Evolutionary conservation across 179 eudicot species (phyloP), one percentile per base, ranked within the genome.

Genomic region (Spinacia oleracea): DNA sequence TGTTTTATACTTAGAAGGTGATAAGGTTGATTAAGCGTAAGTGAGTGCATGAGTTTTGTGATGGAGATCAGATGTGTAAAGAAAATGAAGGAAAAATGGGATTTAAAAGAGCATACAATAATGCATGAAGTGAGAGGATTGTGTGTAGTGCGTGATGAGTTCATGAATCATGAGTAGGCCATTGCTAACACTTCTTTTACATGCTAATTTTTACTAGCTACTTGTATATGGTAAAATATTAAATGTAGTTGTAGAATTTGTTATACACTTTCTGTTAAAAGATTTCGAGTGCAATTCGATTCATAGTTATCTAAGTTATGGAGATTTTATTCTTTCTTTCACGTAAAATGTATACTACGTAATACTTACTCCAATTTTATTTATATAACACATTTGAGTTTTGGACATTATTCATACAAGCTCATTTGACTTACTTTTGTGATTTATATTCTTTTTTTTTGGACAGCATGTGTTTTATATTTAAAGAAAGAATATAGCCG

Each of bases 31-130:
- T 73, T 23, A 58, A 35, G 82, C 62, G 79, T 78, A 73, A 72
- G 76, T 78, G 77, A 72, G 76, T 60, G 81, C 76, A 74, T 76
- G 73, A 79, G 76, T 56, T 64, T 83, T 31, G 77, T 75, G 82
- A 59, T 35, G 51, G 59, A 70, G 20, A 5, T 45, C 14, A 45
- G 29, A 50, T 29, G 64, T 23, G 62, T 50, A 51, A 64, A 51
- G 35, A 35, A 53, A 56, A 42, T 75, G 0, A 60, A 51, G 42
- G 20, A 42, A 78, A 78, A 62, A 53, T 70, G 32, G 59, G 67
- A 46, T 53, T 60, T 62, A 1, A 21, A 42, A 38, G 32, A 27
- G 72, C 60, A 32, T 43, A 11, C 15, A 72, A 43, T 42, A 21
- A 51, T 64, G 45, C 58, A 65, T 31, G 42, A 18, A 51, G 42